Evolutionary conservation across 2,329 filamentous ascomycete genomes (phyloP), one percentile per base, ranked within the genome.

Genomic region (Blumeria hordei): DNA sequence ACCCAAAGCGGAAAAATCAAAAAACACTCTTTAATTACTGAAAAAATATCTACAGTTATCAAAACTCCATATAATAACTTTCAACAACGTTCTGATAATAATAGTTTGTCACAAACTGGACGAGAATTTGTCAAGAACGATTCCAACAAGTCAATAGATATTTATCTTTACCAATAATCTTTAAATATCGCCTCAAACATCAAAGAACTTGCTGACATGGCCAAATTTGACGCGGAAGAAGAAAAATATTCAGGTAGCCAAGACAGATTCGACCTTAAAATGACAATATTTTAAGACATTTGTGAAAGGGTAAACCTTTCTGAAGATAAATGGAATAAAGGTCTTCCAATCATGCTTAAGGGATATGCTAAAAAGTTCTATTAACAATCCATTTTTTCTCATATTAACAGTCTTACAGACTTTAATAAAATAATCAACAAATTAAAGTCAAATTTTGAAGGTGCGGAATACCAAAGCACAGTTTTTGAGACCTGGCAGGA

Each of bases 341-440:
- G 39, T 1, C 49, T 54, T 32, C 53, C 53, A 21, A 57, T 49
- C 2, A 57, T 57, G 43, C 47, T 57, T 3, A 54, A 55, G 43
- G 44, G 52, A 21, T 32, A 54, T 41, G 55, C 53, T 10, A 11
- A 53, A 53, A 47, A 51, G 12, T 32, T 52, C 28, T 55, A 34
- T 32, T 57, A 53, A 21, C 4, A 8, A 6, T n/a, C 43, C 18
- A 12, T 47, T 10, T 47, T 47, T 18, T 18, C 43, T 10, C 12
- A 47, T 3, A 47, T 4, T 47, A 9, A 9, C 21, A 6, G 21
- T 14, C 11, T 18, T n/a, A 21, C 43, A 16, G 3, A 3, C 7
- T 47, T 47, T 4, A 18, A 47, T 12, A 21, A 10, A n/a, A 21
- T 21, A 16, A 6, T 47, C 7, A 9, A 21, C 21, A 47, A 47